phyloP scores from a whole-genome alignment of 176 grass and related monocot species.

The Chrysopogon serrulatus region DNA sequence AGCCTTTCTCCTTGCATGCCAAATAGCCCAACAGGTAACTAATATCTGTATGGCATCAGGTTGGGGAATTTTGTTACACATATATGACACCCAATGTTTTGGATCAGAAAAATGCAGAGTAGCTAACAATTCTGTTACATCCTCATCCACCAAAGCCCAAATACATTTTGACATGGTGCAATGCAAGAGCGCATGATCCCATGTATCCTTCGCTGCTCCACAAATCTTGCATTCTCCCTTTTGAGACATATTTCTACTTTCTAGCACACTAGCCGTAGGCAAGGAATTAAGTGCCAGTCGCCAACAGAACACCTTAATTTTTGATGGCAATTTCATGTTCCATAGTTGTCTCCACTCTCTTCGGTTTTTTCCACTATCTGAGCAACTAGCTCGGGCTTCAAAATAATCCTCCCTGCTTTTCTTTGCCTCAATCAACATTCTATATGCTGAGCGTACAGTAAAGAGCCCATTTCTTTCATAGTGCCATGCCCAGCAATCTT shows the following conservation, averaged over 20 bases:
- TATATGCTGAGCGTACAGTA: background rate
- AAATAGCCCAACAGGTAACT: too few species aligned
- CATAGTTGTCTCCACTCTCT: background rate
- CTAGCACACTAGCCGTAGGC: background rate
- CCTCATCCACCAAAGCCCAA: background rate
- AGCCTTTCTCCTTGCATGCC: too few species aligned
- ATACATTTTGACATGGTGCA: background rate
- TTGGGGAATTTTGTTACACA: background rate
- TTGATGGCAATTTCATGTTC: background rate
- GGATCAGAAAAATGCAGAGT: background rate
- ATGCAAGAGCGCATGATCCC: background rate
- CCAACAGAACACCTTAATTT: too few species aligned
- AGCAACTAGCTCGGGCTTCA: background rate
- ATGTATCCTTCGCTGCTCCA: background rate
- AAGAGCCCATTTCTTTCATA: background rate
- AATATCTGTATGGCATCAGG: too few species aligned
- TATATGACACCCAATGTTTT: background rate
- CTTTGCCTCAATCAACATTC: background rate
- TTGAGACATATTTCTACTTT: background rate
- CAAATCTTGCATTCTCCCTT: background rate
- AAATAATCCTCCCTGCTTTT: background rate
- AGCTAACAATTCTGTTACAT: background rate
- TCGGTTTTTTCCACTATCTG: background rate
- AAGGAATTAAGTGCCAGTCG: background rate
- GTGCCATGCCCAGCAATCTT: too few species aligned